A percentile compares a stretch with the other conserved stretches of the same genome.
phyloP scores from a whole-genome alignment of 2,329 filamentous ascomycete genomes.

The Aspergillus arachidicola region DNA sequence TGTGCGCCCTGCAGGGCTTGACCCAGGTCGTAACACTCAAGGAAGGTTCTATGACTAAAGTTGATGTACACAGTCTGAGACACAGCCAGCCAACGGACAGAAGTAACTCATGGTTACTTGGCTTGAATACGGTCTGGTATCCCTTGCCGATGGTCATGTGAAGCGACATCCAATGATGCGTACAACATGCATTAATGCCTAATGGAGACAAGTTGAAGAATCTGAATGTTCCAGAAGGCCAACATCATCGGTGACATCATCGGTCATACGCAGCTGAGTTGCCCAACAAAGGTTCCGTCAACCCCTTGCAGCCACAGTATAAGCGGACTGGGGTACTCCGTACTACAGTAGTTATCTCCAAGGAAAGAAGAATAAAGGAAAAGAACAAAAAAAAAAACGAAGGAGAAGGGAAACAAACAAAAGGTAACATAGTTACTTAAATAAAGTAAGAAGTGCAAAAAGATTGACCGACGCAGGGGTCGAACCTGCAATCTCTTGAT shows the following conservation, averaged over 20 bases:
- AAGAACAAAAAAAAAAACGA: not conserved
- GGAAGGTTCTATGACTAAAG: not conserved
- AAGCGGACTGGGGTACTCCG: not conserved
- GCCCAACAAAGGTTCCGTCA: not conserved
- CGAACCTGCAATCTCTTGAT: conserved; percentile 55
- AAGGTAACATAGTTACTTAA: not conserved
- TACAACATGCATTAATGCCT: not conserved
- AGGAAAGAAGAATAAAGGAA: not conserved
- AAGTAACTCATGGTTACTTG: not conserved
- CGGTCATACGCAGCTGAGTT: not conserved
- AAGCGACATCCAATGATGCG: not conserved
- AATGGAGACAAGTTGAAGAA: not conserved
- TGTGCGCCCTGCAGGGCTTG: not conserved
- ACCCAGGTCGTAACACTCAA: not conserved
- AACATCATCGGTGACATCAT: not conserved
- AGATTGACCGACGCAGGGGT: conserved; percentile 39
- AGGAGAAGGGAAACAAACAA: not conserved
- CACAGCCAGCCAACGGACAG: not conserved
- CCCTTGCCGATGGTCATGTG: not conserved
- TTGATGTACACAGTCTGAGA: not conserved
- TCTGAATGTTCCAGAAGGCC: not conserved
- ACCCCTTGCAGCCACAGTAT: not conserved
- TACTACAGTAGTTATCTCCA: not conserved
- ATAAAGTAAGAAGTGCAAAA: conserved; percentile 10
- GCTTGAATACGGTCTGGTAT: not conserved